A percentile compares a stretch with the other conserved stretches of the same genome.
phyloP scores from a whole-genome alignment of 1,284 basidiomycete species.

The Moesziomyces antarcticus region DNA sequence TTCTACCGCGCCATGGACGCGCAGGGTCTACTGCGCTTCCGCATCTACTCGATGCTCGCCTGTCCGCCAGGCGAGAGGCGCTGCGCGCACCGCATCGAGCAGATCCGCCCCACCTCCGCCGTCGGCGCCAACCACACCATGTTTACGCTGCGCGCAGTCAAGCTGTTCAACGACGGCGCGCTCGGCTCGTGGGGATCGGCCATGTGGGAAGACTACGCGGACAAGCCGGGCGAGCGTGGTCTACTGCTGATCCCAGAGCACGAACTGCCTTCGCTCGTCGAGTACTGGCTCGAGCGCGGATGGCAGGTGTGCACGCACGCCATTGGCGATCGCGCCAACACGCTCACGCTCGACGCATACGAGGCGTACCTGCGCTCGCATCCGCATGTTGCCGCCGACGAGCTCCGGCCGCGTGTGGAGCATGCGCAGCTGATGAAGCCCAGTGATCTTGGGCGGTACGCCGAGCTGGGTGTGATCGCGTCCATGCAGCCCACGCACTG shows the following conservation, averaged over 20 bases:
- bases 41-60: slow-evolving; percentile 54
- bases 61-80: slow-evolving; percentile 36
- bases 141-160: slow-evolving; percentile 71
- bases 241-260: slow-evolving; percentile 39
- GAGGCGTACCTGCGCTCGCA: slow-evolving; percentile 30
- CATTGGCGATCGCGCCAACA: slow-evolving; percentile 89
- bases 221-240: slow-evolving; percentile 69
- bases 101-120: slow-evolving; percentile 2
- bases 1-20: slow-evolving; percentile 46
- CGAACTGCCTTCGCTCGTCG: slow-evolving; percentile 34
- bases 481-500: slow-evolving; percentile 93
- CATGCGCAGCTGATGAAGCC: slow-evolving; percentile 81
- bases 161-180: slow-evolving; percentile 85
- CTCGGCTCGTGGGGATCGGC: slow-evolving; percentile 92
- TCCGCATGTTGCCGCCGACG: slow-evolving; percentile 3
- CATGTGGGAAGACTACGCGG: slow-evolving; percentile 81
- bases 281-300: slow-evolving; percentile 48
- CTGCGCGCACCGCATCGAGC: slow-evolving; percentile 29
- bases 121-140: neutral
- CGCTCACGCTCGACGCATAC: slow-evolving; percentile 74
- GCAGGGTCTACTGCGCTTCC: slow-evolving; percentile 33
- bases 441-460: slow-evolving; percentile 77
- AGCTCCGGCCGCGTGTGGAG: slow-evolving; percentile 81
- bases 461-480: slow-evolving; percentile 82
- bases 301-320: slow-evolving; percentile 73